Percentiles rank a stretch among this genome's conserved stretches.
phyloP scores from a whole-genome alignment of 257 asterid genomes.

The Gardenia jasminoides region DNA sequence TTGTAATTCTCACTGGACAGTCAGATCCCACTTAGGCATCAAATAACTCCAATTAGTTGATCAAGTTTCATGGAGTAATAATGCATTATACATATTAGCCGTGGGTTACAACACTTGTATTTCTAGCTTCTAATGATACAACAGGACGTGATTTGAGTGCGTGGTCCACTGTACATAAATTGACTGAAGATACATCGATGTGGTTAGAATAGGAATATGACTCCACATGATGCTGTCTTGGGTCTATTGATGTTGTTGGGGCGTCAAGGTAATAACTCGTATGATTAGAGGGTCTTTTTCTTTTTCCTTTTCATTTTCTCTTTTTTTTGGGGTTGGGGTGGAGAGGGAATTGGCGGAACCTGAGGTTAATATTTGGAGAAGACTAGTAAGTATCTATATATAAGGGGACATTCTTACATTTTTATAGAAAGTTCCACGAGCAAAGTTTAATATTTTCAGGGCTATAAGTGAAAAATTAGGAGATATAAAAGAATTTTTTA shows the following conservation, averaged over 20 bases:
- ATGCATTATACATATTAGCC: neutral
- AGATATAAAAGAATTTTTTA: too few species aligned
- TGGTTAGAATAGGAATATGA: neutral
- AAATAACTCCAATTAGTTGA: neutral
- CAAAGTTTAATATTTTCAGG: too few species aligned
- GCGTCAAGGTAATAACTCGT: neutral
- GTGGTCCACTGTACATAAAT: slow-evolving; percentile 2
- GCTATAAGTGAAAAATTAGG: too few species aligned
- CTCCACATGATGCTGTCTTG: slow-evolving; percentile 1
- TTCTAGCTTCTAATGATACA: neutral
- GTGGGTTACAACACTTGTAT: neutral
- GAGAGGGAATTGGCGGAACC: too few species aligned
- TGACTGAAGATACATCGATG: slow-evolving; percentile 1
- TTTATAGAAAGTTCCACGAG: too few species aligned
- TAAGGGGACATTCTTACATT: too few species aligned
- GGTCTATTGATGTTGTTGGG: neutral
- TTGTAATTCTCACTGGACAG: neutral
- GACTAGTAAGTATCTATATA: too few species aligned
- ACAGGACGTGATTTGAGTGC: slow-evolving; percentile 1
- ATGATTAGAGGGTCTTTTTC: neutral
- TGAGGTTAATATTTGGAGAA: too few species aligned
- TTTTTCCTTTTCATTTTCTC: neutral
- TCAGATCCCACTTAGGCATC: slow-evolving; percentile 2
- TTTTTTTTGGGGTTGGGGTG: too few species aligned
- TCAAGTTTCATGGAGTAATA: neutral